Evolutionary conservation across 352 stramenopile species (phyloP).

Genomic region (Aphanomyces euteiches): DNA sequence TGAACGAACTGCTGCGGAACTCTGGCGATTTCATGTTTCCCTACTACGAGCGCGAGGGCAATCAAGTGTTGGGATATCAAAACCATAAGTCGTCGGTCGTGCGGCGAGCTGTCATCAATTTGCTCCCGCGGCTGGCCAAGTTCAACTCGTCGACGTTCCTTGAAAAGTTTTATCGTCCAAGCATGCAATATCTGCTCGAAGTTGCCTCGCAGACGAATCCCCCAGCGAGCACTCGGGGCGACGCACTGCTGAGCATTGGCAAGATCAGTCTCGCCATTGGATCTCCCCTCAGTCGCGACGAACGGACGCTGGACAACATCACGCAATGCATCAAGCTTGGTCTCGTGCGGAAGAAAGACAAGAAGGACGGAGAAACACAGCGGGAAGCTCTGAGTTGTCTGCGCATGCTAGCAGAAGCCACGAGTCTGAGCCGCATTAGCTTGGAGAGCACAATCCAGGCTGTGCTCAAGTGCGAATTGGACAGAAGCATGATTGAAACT

Average conservation of each 20-base stretch:
- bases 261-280: constrained; percentile 82
- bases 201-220: constrained; percentile 76
- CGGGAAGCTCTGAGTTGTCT: constrained; percentile 78
- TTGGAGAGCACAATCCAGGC: constrained; percentile 74
- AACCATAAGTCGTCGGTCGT: constrained; percentile 78
- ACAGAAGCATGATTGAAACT: constrained; percentile 75
- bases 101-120: constrained; percentile 75
- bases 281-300: constrained; percentile 64
- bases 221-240: constrained; percentile 45
- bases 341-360: constrained; percentile 48
- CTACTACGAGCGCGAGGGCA: constrained; percentile 68
- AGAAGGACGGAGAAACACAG: constrained; percentile 83
- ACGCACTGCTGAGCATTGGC: constrained; percentile 78
- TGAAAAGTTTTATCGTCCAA: constrained; percentile 74
- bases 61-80: constrained; percentile 68
- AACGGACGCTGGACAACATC: constrained; percentile 72
- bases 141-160: constrained; percentile 86
- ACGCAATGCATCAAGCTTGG: constrained; percentile 85
- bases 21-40: constrained; percentile 86
- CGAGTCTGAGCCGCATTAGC: constrained; percentile 69
- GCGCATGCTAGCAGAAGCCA: constrained; percentile 73
- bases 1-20: constrained; percentile 84
- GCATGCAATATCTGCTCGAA: constrained; percentile 81
- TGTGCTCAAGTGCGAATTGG: constrained; percentile 81
- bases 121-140: constrained; percentile 82